These are phyloP conservation scores for Meira miltonrushii DNA, from an alignment of 1,284 basidiomycete genomes.

Conservation along the genomic window DNA sequence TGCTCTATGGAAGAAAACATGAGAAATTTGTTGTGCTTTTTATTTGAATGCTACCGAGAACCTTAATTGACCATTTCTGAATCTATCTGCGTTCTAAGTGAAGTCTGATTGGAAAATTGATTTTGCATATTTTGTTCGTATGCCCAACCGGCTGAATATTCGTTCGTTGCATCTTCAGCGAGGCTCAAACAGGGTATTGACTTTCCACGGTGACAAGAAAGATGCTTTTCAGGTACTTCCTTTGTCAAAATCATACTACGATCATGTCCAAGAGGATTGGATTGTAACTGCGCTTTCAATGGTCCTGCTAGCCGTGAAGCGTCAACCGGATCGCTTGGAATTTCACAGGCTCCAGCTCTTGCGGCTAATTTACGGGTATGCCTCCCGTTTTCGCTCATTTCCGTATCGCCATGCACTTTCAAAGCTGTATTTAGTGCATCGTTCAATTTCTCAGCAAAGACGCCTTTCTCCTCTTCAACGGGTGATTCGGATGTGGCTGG, in stretches of 20 bases:
- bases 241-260: not conserved
- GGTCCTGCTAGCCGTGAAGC: slow-evolving; percentile 6
- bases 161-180: not conserved
- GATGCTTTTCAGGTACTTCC: not conserved
- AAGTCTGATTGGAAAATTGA: not conserved
- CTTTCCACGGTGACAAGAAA: not conserved
- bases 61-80: no score
- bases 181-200: not conserved
- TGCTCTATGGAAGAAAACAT: not conserved
- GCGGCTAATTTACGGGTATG: not conserved
- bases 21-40: not conserved
- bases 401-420: not conserved
- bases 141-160: slow-evolving; percentile 4
- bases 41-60: not conserved
- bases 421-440: not conserved
- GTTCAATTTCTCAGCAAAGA: not conserved
- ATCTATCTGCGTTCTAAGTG: no score
- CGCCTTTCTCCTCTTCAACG: not conserved
- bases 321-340: slow-evolving; percentile 1
- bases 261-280: not conserved
- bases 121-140: slow-evolving; percentile 6
- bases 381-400: not conserved
- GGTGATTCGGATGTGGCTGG: not conserved
- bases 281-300: not conserved
- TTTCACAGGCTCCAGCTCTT: not conserved